These are phyloP conservation scores for Eremothecium cymbalariae DNA, from an alignment of 1,139 yeast genomes.

Conservation along the genomic window DNA sequence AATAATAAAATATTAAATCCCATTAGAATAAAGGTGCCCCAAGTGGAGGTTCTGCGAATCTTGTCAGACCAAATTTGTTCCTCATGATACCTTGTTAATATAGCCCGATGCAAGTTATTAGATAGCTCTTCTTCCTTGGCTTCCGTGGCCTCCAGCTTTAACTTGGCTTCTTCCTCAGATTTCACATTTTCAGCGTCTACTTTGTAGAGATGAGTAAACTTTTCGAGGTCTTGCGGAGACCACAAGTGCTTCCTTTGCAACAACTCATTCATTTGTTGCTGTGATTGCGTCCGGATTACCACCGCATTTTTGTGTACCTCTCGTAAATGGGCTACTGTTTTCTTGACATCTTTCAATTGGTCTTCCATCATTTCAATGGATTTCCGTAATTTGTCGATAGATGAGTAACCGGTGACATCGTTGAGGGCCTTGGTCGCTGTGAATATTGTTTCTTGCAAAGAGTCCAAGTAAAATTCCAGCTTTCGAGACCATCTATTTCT, in stretches of 20 bases:
- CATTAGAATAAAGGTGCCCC: slow-evolving; percentile 94
- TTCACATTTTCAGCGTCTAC: slow-evolving; percentile 73
- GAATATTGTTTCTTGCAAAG: slow-evolving; percentile 56
- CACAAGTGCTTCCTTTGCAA: slow-evolving; percentile 79
- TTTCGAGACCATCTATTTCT: slow-evolving; percentile 47
- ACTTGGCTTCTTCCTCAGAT: slow-evolving; percentile 48
- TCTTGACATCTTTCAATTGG: slow-evolving; percentile 44
- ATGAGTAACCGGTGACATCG: slow-evolving; percentile 86
- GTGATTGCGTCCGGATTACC: slow-evolving; percentile 58
- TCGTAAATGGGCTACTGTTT: slow-evolving; percentile 44
- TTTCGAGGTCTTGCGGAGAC: slow-evolving; percentile 68
- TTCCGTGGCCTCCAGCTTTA: slow-evolving; percentile 50
- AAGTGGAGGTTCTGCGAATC: slow-evolving; percentile 85
- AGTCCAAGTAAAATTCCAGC: slow-evolving; percentile 49
- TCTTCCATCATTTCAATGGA: slow-evolving; percentile 47
- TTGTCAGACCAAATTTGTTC: slow-evolving; percentile 98
- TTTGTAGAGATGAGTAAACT: slow-evolving; percentile 72
- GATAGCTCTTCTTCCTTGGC: slow-evolving; percentile 61
- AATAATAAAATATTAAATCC: slow-evolving; percentile 75
- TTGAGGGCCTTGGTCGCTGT: slow-evolving; percentile 71
- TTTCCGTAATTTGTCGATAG: slow-evolving; percentile 63
- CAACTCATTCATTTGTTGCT: slow-evolving; percentile 79
- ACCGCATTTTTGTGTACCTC: slow-evolving; percentile 54
- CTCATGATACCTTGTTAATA: slow-evolving; percentile 84
- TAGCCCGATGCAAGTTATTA: slow-evolving; percentile 61